These are phyloP conservation scores for Penicillium sp. DNA, from an alignment of 2,329 filamentous ascomycete species.

Conservation along the genomic window DNA sequence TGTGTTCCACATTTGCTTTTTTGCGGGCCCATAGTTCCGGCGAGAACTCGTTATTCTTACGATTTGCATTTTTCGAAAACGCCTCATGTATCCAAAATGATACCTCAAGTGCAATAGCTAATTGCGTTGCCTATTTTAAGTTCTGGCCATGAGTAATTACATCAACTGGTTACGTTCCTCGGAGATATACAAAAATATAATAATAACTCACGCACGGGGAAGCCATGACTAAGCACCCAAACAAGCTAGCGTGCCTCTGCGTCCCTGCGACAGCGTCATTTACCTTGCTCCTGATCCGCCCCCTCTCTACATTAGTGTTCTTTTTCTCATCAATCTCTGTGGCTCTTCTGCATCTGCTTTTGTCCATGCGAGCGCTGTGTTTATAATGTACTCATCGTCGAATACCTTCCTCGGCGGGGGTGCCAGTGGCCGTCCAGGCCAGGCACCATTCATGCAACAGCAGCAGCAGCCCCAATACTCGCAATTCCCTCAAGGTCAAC, in stretches of 20 bases:
- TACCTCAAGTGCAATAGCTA: background rate
- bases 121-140: background rate
- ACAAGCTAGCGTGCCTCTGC: constrained; percentile 28
- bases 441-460: constrained; percentile 55
- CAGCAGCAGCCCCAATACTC: constrained; percentile 41
- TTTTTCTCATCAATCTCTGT: constrained; percentile 22
- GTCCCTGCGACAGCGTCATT: constrained; percentile 33
- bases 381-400: constrained; percentile 81
- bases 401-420: constrained; percentile 81
- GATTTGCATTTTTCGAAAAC: constrained; percentile 2
- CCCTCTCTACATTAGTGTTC: constrained; percentile 26
- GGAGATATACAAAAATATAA: background rate
- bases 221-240: constrained; percentile 21
- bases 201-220: constrained; percentile 5
- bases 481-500: constrained; percentile 43
- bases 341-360: constrained; percentile 20
- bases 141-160: background rate
- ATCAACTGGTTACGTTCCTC: background rate
- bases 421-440: constrained; percentile 71
- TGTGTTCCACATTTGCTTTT: constrained; percentile 1
- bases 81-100: constrained; percentile 2
- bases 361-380: constrained; percentile 28
- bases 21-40: constrained; percentile 1
- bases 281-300: constrained; percentile 29
- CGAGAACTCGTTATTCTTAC: constrained; percentile 10